Conservation (phyloP, 768 basidiomycete genomes). For the Trametes villosa region DNA sequence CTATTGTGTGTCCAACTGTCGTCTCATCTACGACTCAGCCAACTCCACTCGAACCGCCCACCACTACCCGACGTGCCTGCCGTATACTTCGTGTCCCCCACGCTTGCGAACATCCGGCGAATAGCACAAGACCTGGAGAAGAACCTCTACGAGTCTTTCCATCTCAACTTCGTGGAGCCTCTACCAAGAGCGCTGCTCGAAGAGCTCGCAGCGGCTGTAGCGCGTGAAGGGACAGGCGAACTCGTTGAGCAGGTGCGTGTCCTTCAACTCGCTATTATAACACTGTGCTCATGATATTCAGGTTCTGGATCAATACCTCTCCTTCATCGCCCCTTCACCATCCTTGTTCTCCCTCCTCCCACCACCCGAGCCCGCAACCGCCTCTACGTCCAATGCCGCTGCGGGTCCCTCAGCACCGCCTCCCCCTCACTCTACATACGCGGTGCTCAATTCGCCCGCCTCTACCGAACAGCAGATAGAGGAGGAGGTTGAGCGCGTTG, state of each 20-base stretch:
- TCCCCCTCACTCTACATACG: constrained; percentile 66
- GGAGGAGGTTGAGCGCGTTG: constrained; percentile 89
- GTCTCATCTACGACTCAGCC: constrained; percentile 52
- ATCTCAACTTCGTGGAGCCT: constrained; percentile 95
- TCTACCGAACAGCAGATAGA: constrained; percentile 92
- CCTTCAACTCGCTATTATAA: constrained; percentile 44
- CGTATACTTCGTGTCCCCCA: constrained; percentile 95
- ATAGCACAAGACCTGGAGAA: constrained; percentile 95
- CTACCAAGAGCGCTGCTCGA: constrained; percentile 87
- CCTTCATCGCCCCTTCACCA: constrained; percentile 92
- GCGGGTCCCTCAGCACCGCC: constrained; percentile 39
- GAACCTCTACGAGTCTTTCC: constrained; percentile 87
- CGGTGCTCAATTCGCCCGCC: constrained; percentile 87
- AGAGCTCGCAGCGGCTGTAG: constrained; percentile 89
- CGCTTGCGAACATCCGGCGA: constrained; percentile 79
- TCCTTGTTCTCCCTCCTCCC: constrained; percentile 91
- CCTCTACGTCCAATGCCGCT: constrained; percentile 39
- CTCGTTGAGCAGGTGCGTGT: constrained; percentile 70
- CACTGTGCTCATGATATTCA: constrained; percentile 36
- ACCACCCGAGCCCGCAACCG: constrained; percentile 46
- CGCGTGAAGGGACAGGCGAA: constrained; percentile 83
- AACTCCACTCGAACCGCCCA: constrained; percentile 88
- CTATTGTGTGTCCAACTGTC: not conserved
- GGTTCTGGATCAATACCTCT: constrained; percentile 96
- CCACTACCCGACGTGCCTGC: constrained; percentile 94